Evolutionary conservation across 805 yeast genomes (phyloP), one percentile per base, ranked within the genome.

Genomic region (Ogataea glucozyma): DNA sequence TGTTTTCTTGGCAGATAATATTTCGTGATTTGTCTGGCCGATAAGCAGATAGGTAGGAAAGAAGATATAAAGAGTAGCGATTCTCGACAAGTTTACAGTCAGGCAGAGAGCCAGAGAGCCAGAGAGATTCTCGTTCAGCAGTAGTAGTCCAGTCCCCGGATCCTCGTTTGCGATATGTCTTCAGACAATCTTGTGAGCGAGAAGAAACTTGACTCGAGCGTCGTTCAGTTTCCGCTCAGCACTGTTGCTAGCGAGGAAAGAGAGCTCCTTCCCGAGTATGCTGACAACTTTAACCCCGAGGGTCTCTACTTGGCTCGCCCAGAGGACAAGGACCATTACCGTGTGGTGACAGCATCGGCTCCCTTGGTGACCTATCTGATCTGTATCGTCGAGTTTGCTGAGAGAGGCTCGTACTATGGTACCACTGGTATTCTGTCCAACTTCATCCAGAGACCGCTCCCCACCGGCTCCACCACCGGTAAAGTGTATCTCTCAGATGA

Each of bases 331-430:
- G 35, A 44, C 3, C 57, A 55, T 2, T 61, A 64, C 35, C 62
- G 69, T 44, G 62, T 66, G 45, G 53, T 69, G 9, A 56, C 70
- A 16, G 84, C 81, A 26, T 57, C 66, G 22, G 75, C 80, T 38
- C 75, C 79, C 11, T 65, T 65, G 43, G 67, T 70, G 22, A 62
- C 74, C 27, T 79, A 78, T 62, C 62, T 79, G 41, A 72, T 81
- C 44, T 79, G 77, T 48, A 41, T 60, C 31, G 56, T 70, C 31
- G 81, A 76, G 52, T 72, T 76, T 51, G 77, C 79, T 14, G 81
- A 76, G 59, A 68, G 81, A 62, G 80, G 76, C 41, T 73, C 79
- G 5, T 76, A 75, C 53, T 76, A 72, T 49, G 76, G 79, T 18
- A 66, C 67, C 8, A 53, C 64, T 29, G 72, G 72, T 51, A 56